Conservation (phyloP, 345 rosid species). For the Carallia pectinifolia region DNA sequence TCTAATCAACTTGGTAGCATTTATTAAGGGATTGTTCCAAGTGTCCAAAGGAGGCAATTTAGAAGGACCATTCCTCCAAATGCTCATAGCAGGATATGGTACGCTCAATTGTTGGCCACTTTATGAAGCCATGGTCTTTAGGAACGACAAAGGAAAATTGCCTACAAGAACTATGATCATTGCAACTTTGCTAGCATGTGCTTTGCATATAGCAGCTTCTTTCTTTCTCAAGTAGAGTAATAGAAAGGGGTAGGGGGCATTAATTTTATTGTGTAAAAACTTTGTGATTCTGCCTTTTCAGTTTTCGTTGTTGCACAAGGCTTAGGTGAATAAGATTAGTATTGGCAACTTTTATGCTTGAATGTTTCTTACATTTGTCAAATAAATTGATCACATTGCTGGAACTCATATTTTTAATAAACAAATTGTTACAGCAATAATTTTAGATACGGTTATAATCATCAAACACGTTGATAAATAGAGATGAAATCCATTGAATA, state of each 20-base stretch:
- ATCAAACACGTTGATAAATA: too few species aligned
- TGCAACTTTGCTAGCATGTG: constrained; percentile 29
- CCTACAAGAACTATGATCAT: constrained; percentile 28
- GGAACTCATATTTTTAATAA: too few species aligned
- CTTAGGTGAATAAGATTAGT: too few species aligned
- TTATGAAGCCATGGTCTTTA: constrained; percentile 57
- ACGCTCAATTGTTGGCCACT: constrained; percentile 53
- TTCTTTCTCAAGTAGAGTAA: constrained; percentile 13
- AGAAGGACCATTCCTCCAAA: constrained; percentile 36
- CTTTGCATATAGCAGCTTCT: constrained; percentile 30
- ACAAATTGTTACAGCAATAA: too few species aligned
- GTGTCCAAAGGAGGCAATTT: constrained; percentile 2
- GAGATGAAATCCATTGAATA: too few species aligned
- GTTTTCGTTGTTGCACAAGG: too few species aligned
- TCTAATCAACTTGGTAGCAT: constrained; percentile 43
- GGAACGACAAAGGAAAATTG: constrained; percentile 57
- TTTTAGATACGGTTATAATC: too few species aligned
- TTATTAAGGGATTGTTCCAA: constrained; percentile 31
- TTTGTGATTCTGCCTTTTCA: too few species aligned
- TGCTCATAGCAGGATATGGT: constrained; percentile 41
- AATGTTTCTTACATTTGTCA: too few species aligned
- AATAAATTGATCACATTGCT: too few species aligned
- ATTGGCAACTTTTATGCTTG: too few species aligned
- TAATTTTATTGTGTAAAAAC: neutral
- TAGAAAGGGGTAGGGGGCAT: neutral